These are phyloP conservation scores for Lactarius vividus DNA, from an alignment of 768 basidiomycete genomes.

Conservation along the genomic window DNA sequence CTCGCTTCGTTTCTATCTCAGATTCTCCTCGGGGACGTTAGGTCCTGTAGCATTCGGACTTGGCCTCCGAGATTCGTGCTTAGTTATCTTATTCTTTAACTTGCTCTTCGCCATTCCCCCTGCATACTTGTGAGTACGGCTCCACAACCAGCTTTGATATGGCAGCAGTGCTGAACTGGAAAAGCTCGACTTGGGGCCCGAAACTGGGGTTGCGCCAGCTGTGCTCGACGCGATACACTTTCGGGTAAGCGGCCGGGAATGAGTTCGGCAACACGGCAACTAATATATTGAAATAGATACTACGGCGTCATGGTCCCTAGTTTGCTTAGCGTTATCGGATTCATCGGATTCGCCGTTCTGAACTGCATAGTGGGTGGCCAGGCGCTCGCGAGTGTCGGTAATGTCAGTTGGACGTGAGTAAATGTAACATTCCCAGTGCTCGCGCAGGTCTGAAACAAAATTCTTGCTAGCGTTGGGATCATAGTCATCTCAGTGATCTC, in stretches of 20 bases:
- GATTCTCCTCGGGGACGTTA: constrained; percentile 48
- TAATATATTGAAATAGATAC: constrained; percentile 40
- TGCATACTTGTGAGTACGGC: constrained; percentile 41
- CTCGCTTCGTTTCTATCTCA: constrained; percentile 18
- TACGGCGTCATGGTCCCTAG: constrained; percentile 51
- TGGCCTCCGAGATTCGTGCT: constrained; percentile 43
- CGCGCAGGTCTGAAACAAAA: not conserved
- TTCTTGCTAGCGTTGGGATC: constrained; percentile 56
- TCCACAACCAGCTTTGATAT: not conserved
- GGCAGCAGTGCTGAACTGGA: not conserved
- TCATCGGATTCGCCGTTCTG: constrained; percentile 56
- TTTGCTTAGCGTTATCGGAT: constrained; percentile 47
- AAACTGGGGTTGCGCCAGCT: constrained; percentile 80
- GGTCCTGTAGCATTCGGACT: constrained; percentile 46
- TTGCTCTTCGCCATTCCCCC: constrained; percentile 42
- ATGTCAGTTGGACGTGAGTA: constrained; percentile 50
- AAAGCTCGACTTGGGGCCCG: constrained; percentile 71
- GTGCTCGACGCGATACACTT: constrained; percentile 65
- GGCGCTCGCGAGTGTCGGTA: constrained; percentile 50
- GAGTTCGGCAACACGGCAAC: not conserved
- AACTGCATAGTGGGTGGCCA: constrained; percentile 65
- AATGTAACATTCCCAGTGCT: not conserved
- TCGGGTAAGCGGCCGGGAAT: constrained; percentile 42
- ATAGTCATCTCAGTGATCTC: constrained; percentile 71
- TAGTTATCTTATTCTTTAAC: constrained; percentile 48